phyloP scores from a whole-genome alignment of 106 monocot species.

The Narthecium ossifragum region DNA sequence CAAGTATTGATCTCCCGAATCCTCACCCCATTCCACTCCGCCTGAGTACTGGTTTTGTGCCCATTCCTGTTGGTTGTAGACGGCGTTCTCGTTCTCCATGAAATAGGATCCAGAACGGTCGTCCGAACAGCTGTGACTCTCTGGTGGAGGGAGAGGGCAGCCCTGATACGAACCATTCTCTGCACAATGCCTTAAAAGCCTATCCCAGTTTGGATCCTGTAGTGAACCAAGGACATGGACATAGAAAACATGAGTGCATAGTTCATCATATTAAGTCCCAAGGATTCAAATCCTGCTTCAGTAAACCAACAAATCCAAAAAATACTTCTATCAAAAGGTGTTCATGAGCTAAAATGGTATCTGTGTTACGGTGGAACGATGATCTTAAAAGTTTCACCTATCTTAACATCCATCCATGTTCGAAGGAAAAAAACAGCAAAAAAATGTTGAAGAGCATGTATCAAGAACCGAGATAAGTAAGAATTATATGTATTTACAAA shows the following conservation, averaged over 20 bases:
- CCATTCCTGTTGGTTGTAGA: not conserved
- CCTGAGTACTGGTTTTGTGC: not conserved
- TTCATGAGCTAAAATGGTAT: not conserved
- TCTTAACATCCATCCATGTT: too few species aligned
- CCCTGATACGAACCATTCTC: conserved; percentile 60
- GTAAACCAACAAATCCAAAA: not conserved
- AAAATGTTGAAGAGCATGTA: too few species aligned
- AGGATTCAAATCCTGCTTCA: not conserved
- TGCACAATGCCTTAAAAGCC: conserved; percentile 45
- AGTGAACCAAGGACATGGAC: not conserved
- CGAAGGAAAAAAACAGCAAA: too few species aligned
- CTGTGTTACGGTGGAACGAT: too few species aligned
- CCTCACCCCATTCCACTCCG: conserved; percentile 8
- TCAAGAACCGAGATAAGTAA: too few species aligned
- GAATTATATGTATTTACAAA: too few species aligned
- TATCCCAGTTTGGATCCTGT: conserved; percentile 69
- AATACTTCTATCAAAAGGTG: not conserved
- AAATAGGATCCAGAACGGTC: not conserved
- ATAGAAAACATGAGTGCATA: not conserved
- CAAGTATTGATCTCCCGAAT: not conserved
- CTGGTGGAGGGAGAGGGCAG: conserved; percentile 42
- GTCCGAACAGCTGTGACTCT: conserved; percentile 4
- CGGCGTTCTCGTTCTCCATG: not conserved
- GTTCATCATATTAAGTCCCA: not conserved
- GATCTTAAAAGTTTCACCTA: too few species aligned